phyloP scores from a whole-genome alignment of 331 rosid species.

The Telfairia occidentalis region DNA sequence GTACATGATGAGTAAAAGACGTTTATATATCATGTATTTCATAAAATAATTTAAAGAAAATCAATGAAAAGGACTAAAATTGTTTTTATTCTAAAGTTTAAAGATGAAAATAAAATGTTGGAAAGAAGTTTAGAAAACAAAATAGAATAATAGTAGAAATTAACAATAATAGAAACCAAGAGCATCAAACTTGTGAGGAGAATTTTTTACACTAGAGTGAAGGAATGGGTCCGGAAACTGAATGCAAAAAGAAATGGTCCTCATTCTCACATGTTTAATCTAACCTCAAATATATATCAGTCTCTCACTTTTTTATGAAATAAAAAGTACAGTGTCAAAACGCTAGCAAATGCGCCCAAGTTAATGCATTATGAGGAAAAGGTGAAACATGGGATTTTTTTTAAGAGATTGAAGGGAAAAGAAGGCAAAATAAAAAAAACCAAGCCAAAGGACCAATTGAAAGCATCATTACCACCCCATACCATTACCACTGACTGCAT shows the following conservation, averaged over 20 bases:
- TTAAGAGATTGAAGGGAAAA: not conserved
- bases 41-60: too few species aligned
- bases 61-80: too few species aligned
- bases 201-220: not conserved
- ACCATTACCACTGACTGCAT: slow-evolving; percentile 48
- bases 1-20: too few species aligned
- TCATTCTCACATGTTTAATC: not conserved
- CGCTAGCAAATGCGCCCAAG: not conserved
- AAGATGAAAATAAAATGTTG: too few species aligned
- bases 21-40: too few species aligned
- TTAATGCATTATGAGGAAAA: not conserved
- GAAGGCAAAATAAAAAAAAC: slow-evolving; percentile 15
- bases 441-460: slow-evolving; percentile 25
- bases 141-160: too few species aligned
- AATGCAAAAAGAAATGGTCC: not conserved
- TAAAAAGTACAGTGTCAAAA: not conserved
- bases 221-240: not conserved
- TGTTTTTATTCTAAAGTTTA: too few species aligned
- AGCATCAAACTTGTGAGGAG: not conserved
- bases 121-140: too few species aligned
- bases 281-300: not conserved
- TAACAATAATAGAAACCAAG: too few species aligned
- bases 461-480: slow-evolving; percentile 55
- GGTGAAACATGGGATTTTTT: not conserved
- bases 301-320: not conserved